Evolutionary conservation across 805 yeast species (phyloP), one percentile per base, ranked within the genome.

Genomic region (Suhomyces faveliae): DNA sequence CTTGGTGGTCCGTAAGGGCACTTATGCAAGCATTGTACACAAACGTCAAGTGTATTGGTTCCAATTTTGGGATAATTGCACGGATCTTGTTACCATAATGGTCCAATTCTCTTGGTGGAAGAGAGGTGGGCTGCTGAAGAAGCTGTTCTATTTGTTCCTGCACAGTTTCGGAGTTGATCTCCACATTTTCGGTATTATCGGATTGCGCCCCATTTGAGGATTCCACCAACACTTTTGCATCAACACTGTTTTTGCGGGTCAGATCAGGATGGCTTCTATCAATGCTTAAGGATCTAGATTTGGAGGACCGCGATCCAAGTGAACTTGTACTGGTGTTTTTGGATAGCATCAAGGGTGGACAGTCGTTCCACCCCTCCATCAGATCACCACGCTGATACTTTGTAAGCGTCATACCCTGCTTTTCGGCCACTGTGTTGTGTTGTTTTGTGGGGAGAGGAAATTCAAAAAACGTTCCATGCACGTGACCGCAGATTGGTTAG

Each of bases 341-440:
- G 13, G 35, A 30, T 37, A 40, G 35, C 40, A 30, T 41, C n/a
- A 37, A 51, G 1, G 73, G 63, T 0, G 84, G 84, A 57, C 84
- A 81, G 60, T 82, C 87, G 56, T 82, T 82, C 86, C 86, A 82
- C 11, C 85, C 86, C 50, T 66, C 71, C 55, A 68, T 67, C 24
- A 60, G 56, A 33, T 64, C 74, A 2, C 75, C 75, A 40, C 68
- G 46, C 50, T 71, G 76, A 53, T 58, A 63, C 39, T 63, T 68
- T 2, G 73, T 67, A 45, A 69, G 47, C 23, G 68, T 58, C 65
- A 63, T 66, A 42, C 15, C 15, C 37, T 24, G 10, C 27, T 10
- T 24, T 6, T 7, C 10, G 27, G 21, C 37, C 8, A 33, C 12
- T 1, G 12, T 33, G 37, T 33, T 33, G 37, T 8, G 11, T 33